Base-by-base conservation (phyloP, 1,284 basidiomycete genomes). In the Austroboletus olivaceoglutinosus region DNA sequence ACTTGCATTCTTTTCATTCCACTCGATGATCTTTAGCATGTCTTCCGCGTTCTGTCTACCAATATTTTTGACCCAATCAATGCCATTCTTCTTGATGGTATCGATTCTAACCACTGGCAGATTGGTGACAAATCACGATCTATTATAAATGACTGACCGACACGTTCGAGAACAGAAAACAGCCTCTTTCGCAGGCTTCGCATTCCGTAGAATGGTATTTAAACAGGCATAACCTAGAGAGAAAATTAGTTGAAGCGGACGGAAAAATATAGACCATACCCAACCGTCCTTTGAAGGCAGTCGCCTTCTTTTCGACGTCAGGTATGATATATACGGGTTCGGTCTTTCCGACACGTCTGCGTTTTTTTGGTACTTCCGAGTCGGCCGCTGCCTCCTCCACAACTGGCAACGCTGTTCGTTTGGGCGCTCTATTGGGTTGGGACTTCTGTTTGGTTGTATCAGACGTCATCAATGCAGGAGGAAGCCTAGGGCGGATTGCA, bases 51-150 rank as follows among this genome's bases (percentile, higher is more conserved):
- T 96, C 68, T 84, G 82, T 36, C 78, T 73, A 2, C 86, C 93
- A 1, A 95, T 73, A 29, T 89, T 85, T 65, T 91, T 91, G 22
- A 86, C 84, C 70, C 83, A 86, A 4, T 89, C 86, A 47, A 91
- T 75, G 5, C 92, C 91, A 56, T 91, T 86, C 62, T 92, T 90
- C 58, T 82, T 78, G 47, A 94, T 83, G 41, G 88, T 87, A 43
- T 88, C 83, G 39, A 92, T 84, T 42, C 89, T 82, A 51, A 19
- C 34, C 34, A 13, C 12, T 12, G 6, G 13, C 29, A 27, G 2
- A 54, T 53, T 15, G 50, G 45, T 38, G 13, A 12, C 15, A 5
- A 18, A 27, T 10, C 40, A 10, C 11, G 23, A 23, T 16, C 21
- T 23, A 8, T 18, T 5, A 22, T 44, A 13, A 27, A 16, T 22